A percentile compares a stretch with the other conserved stretches of the same genome.
Evolutionary conservation across 176 grass and related monocot genomes (phyloP).

Genomic region (Avena atlantica): DNA sequence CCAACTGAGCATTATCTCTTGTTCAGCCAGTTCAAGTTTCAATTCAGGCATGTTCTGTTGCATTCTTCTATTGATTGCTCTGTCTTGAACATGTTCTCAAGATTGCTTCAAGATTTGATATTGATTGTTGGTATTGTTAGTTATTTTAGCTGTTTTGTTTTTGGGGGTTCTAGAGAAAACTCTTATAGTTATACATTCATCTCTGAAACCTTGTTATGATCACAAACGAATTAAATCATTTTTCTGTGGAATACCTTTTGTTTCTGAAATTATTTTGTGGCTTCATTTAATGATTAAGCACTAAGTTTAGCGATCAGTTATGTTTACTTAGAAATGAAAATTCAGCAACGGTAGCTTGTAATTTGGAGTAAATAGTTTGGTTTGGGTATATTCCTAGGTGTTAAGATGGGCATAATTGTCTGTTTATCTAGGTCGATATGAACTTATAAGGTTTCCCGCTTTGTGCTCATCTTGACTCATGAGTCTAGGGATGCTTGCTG

Average conservation of each 20-base stretch:
- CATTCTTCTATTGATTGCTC: background rate
- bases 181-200: constrained; percentile 14
- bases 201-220: background rate
- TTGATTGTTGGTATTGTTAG: background rate
- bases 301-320: background rate
- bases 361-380: background rate
- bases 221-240: background rate
- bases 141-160: background rate
- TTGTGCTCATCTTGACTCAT: background rate
- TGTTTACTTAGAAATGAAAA: background rate
- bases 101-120: background rate
- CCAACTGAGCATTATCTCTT: constrained; percentile 13
- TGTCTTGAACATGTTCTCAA: background rate
- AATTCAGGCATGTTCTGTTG: constrained; percentile 10
- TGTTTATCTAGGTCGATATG: background rate
- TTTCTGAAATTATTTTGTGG: background rate
- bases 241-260: background rate
- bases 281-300: background rate
- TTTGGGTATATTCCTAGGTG: background rate
- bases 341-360: background rate
- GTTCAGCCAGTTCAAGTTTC: background rate
- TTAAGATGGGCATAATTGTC: background rate
- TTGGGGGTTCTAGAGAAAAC: background rate
- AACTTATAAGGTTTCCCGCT: background rate
- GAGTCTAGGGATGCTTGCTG: background rate